Evolutionary conservation across 2,329 filamentous ascomycete genomes (phyloP), one percentile per base, ranked within the genome.

Genomic region (Fusarium sp.): DNA sequence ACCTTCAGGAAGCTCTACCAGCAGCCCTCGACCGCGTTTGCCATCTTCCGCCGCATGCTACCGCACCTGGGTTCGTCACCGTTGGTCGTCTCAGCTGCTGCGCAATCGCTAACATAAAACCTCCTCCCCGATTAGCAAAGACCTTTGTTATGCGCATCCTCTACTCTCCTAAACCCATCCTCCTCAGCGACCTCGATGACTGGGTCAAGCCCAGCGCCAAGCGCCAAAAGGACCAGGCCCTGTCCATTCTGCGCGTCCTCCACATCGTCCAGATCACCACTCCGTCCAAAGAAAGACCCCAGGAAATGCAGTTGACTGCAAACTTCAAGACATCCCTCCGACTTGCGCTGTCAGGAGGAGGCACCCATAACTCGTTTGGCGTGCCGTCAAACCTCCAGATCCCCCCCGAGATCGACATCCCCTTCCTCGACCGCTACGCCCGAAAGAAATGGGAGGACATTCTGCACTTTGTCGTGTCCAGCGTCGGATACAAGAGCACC

Each of bases 21-120:
- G 79, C 93, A 97, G 81, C 95, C 95, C 28, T 96, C 94, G 38
- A 97, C 95, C 2, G 91, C 93, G 34, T 88, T 99, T 67, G 95
- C 95, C 67, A 93, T 99, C 72, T 98, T 98, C 76, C 88, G 95
- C 68, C 93, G 95, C 79, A 97, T 99, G 93, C 85, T 99, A 56
- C 92, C 95, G 55, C 91, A 96, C 73, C 80, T 98, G 61, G 92
- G 91, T 93, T 82, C 72, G 80, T 64, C 28, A 35, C 46, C 36
- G 41, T 36, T 29, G 9, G 41, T 36, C 35, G 9, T 11, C 8
- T 19, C 28, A 6, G 7, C 12, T 7, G 25, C 35, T 43, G 26
- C 36, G n/a, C 38, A 42, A n/a, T 12, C 5, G 32, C 61, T 64
- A 51, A 64, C 36, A 19, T 19, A 19, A 19, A 19, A 19, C 5